A percentile compares a stretch with the other conserved stretches of the same genome.
Evolutionary conservation across 108 stramenopile genomes (phyloP).

Genomic region (Conticribra weissflogii): DNA sequence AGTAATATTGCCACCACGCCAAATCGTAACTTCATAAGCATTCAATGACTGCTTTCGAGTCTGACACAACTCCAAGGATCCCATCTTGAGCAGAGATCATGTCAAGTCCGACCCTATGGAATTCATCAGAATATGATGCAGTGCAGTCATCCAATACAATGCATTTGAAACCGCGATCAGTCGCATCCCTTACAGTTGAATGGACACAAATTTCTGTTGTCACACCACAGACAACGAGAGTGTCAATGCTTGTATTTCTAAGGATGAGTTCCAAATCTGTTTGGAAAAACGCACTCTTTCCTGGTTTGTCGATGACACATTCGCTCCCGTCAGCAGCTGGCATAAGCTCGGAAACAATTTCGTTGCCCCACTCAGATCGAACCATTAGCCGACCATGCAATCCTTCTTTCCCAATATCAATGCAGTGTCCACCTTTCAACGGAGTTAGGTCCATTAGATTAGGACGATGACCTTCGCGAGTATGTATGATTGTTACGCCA

Average conservation of each 20-base stretch:
- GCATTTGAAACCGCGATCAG: constrained; percentile 70
- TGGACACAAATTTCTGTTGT: constrained; percentile 86
- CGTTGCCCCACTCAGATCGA: constrained; percentile 62
- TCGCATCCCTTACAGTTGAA: constrained; percentile 77
- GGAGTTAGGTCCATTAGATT: constrained; percentile 50
- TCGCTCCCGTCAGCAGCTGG: constrained; percentile 48
- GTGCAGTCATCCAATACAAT: constrained; percentile 66
- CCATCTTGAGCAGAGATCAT: constrained; percentile 78
- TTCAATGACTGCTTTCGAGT: constrained; percentile 33
- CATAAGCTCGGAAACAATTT: constrained; percentile 61
- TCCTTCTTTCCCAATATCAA: constrained; percentile 46
- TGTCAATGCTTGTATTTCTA: constrained; percentile 40
- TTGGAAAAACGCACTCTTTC: constrained; percentile 74
- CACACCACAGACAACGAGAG: constrained; percentile 72
- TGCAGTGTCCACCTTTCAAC: constrained; percentile 31
- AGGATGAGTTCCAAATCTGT: constrained; percentile 71
- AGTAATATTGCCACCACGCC: neutral
- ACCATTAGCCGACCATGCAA: constrained; percentile 62
- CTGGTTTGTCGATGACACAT: constrained; percentile 72
- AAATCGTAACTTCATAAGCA: constrained; percentile 1
- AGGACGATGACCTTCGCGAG: constrained; percentile 64
- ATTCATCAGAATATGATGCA: constrained; percentile 74
- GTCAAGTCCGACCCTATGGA: constrained; percentile 57
- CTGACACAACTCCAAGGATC: constrained; percentile 64
- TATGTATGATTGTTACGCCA: constrained; percentile 61